Base-by-base conservation (phyloP, 164 flowering plant genomes). In the Annona squamosa region DNA sequence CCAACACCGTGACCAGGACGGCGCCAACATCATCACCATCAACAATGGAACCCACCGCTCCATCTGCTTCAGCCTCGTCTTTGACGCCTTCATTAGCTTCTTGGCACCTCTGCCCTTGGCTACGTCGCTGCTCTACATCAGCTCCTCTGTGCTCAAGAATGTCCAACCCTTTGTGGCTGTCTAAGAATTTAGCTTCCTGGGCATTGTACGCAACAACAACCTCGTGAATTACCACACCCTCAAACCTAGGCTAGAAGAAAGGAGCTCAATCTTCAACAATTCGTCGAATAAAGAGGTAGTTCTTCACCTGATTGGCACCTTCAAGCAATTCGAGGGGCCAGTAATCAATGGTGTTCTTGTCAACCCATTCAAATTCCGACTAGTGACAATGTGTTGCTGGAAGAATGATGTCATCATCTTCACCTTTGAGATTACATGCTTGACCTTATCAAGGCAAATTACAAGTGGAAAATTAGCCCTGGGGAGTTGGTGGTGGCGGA, bases 151-250 rank as follows among this genome's bases (percentile, higher is more conserved):
- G 93, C 82, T 92, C 3, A 92, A 92, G 63, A 94, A 91, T 73
- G 99, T 94, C 42, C 99, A 94, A 71, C 99, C 99, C 5, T 92
- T 94, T 70, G 98, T 94, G 46, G 95, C 97, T 2, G 89, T 94
- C 0, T 90, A 89, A 74, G 77, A 89, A 63, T 94, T 86, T 66
- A 97, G 99, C 10, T 91, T 93, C 1, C 91, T 92, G 3, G 97
- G 92, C 4, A 92, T 95, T n/a, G 98, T 98, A n/a, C 98, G 90
- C 76, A 95, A 93, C 72, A 98, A 98, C 0, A 95, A 95, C 73
- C 80, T 93, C 69, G 96, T 93, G 12, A 95, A 95, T 79, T 93
- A 95, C 62, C 76, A 72, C 0, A 4, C 83, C 16, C 85, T 95
- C 1, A 76, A 97, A 47, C 83, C 84, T 2, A 76, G 42, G 78